A percentile compares a stretch with the other conserved stretches of the same genome.
Conservation (phyloP, 129 eudicot genomes). For the Calendula officinalis region DNA sequence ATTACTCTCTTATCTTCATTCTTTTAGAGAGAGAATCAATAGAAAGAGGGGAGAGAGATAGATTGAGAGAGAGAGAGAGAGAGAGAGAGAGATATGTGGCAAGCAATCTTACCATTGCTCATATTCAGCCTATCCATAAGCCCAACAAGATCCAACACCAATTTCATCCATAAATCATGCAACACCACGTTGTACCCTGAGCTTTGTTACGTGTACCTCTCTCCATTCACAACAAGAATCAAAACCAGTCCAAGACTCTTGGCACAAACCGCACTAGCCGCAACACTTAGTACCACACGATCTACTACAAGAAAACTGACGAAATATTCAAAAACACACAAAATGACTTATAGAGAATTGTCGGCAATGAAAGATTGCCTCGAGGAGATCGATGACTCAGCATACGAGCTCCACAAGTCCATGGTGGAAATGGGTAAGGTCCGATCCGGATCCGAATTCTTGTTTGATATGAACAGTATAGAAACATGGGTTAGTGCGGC, state of each 20-base stretch:
- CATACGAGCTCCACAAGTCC: constrained; percentile 38
- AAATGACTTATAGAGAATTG: constrained; percentile 20
- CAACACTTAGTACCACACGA: constrained; percentile 30
- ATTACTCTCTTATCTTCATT: constrained; percentile 21
- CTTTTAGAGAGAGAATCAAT: constrained; percentile 14
- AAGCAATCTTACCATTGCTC: constrained; percentile 21
- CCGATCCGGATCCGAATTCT: constrained; percentile 24
- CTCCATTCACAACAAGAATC: constrained; percentile 25
- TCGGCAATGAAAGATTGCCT: constrained; percentile 40
- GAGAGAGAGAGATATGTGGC: constrained; percentile 25
- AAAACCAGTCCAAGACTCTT: constrained; percentile 38
- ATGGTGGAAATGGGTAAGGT: constrained; percentile 33
- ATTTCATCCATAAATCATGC: constrained; percentile 43
- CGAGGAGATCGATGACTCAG: constrained; percentile 39
- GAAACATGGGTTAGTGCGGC: constrained; percentile 62
- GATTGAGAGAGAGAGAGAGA: constrained; percentile 1
- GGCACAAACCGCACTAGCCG: constrained; percentile 38
- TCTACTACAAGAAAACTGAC: constrained; percentile 17
- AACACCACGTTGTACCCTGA: constrained; percentile 40
- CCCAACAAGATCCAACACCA: constrained; percentile 27
- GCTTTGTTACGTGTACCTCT: constrained; percentile 44
- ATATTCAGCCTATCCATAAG: constrained; percentile 24
- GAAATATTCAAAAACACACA: constrained; percentile 15
- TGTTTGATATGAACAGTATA: constrained; percentile 31
- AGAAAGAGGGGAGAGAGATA: not conserved